phyloP scores from a whole-genome alignment of 129 eudicot species.

The Apium graveolens region DNA sequence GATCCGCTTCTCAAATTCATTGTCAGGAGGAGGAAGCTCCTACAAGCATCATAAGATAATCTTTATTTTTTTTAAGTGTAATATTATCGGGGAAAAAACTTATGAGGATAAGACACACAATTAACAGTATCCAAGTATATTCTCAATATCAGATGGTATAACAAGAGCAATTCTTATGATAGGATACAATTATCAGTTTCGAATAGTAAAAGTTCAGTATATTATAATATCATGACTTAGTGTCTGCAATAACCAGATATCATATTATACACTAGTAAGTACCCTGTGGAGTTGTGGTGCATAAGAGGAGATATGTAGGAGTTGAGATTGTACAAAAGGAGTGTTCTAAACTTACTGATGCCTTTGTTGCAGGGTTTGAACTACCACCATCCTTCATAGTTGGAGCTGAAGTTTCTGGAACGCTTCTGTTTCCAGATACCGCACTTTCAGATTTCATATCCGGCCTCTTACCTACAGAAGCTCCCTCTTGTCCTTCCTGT shows the following conservation, averaged over 20 bases:
- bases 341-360: slow-evolving; percentile 42
- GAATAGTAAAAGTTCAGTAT: neutral
- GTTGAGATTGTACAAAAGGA: neutral
- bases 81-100: neutral
- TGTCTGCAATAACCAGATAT: neutral
- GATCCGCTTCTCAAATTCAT: slow-evolving; percentile 66
- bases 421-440: slow-evolving; percentile 28
- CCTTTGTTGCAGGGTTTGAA: slow-evolving; percentile 41
- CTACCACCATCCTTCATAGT: slow-evolving; percentile 26
- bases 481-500: slow-evolving; percentile 23
- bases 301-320: neutral
- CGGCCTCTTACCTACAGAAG: slow-evolving; percentile 16
- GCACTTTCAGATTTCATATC: slow-evolving; percentile 45
- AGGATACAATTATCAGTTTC: neutral
- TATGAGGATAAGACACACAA: neutral
- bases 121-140: neutral
- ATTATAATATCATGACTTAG: neutral
- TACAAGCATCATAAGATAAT: slow-evolving; percentile 9
- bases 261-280: neutral
- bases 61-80: neutral
- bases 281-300: neutral
- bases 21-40: slow-evolving; percentile 72
- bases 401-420: slow-evolving; percentile 30
- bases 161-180: neutral
- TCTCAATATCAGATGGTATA: neutral